Evolutionary conservation across 345 rosid species (phyloP), one percentile per base, ranked within the genome.

Genomic region (Boechera divaricarpa): DNA sequence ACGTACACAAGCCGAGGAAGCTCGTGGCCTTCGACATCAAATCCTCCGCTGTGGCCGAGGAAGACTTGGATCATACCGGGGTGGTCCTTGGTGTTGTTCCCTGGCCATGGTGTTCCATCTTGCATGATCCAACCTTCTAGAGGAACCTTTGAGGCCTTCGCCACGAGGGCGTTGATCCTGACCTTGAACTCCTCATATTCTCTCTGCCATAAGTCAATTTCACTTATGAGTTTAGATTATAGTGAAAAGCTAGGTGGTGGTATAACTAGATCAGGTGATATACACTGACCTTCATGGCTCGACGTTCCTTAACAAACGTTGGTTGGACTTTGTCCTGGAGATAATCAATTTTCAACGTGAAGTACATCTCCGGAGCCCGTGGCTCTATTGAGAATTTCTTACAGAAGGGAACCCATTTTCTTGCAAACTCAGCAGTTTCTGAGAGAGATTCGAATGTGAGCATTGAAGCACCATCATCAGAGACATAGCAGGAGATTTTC

Each of bases 21-120:
- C 85, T 92, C 94, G 24, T 90, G 83, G 61, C 97, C 98, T 73
- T 92, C 90, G 0, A 87, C 80, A 77, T 92, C 97, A 82, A 83
- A 90, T 45, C 94, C 97, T 78, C 98, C 98, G 44, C 86, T 93
- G 79, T 83, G 91, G 59, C 98, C 98, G 13, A 92, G 90, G 72
- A 89, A 92, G 63, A 89, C 97, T 81, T 92, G 90, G 83, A 93
- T 96, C 99, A 96, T 93, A 38, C 99, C 98, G 5, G 98, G 99
- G 15, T 91, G 97, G 81, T 96, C 98, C 82, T 81, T 93, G 16
- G 98, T 96, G 75, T 96, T 96, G 89, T 96, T 96, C 74, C 98
- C 99, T 11, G 98, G 98, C 99, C 98, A 96, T 56, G 96, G 97
- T 10, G 98, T 93, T 55, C 98, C 99, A 82, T 96, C 98, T 82